Percentiles rank a stretch among this genome's conserved stretches.
These are phyloP conservation scores for Thuja plicata DNA, from an alignment of 83 land plant species.

Conservation along the genomic window DNA sequence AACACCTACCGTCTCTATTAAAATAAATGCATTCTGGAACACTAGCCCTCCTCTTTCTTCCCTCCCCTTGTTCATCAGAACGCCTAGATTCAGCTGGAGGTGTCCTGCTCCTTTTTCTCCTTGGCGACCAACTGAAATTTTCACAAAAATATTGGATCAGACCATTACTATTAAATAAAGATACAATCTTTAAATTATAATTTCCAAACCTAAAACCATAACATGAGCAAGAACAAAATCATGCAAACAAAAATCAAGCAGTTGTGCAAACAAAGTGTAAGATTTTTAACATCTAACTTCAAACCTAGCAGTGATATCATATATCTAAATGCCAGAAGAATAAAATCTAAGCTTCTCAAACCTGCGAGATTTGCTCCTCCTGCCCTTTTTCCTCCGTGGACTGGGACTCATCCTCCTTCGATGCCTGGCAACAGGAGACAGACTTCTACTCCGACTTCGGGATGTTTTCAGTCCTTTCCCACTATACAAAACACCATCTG, in stretches of 20 bases:
- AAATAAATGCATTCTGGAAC: conserved; percentile 43
- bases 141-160: not conserved
- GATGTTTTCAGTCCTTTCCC: conserved; percentile 24
- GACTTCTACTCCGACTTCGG: conserved; percentile 34
- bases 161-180: not conserved
- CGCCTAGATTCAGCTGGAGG: conserved; percentile 43
- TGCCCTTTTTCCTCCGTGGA: conserved; percentile 41
- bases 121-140: conserved; percentile 56
- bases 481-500: conserved; percentile 39
- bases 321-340: not conserved
- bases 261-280: not conserved
- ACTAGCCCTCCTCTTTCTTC: conserved; percentile 29
- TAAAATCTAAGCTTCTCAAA: not conserved
- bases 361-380: conserved; percentile 52
- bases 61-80: conserved; percentile 19
- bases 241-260: not conserved
- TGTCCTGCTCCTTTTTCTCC: conserved; percentile 39
- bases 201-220: not conserved
- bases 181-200: not conserved
- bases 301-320: not conserved
- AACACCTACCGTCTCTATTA: conserved; percentile 48
- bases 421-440: conserved; percentile 37
- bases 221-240: not conserved
- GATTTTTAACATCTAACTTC: not conserved
- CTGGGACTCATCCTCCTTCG: conserved; percentile 42